Evolutionary conservation across 495 filamentous ascomycete genomes (phyloP), one percentile per base, ranked within the genome.

Genomic region (Neurospora africana): DNA sequence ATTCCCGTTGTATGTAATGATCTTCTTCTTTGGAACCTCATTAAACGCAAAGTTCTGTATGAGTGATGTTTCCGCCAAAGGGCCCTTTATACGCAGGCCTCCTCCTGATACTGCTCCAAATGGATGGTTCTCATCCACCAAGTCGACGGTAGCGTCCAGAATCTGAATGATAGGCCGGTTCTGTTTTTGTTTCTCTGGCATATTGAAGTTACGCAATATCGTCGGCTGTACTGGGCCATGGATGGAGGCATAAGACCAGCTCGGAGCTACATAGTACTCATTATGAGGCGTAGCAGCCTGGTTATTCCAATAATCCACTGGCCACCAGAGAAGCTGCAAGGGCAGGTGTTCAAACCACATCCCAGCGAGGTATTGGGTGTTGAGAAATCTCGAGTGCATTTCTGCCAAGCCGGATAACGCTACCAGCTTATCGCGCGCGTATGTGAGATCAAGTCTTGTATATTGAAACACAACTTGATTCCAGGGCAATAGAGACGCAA

Each of bases 381-480:
- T 27, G 23, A 58, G 47, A 27, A 15, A 27, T 15, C 11, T 58
- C 10, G 47, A 58, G 23, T 58, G 21, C 11, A 58, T 15, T 15
- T 7, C 15, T 10, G 47, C 47, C 10, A 58, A 27, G 0, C 47
- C 47, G 5, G 47, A 58, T 27, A 58, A 27, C 2, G 23, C 47
- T 58, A 58, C 47, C 23, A 58, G 23, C 23, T 58, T 58, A 0
- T 58, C 47, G 10, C 47, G 10, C 10, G 1, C 21, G 21, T 1
- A 58, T 7, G 47, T 58, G 47, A 58, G 47, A 7, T 58, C 23
- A 15, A 58, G 47, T 58, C 0, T 3, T 15, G 6, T 4, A 6
- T 58, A 58, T 21, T 58, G 47, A 0, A 0, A 0, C 23, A 30
- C 47, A 0, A 58, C 47, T 5, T 0, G 0, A 1, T 27, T 15